Evolutionary conservation across 805 yeast genomes (phyloP).

Genomic region (Saccharomycopsis amapae): DNA sequence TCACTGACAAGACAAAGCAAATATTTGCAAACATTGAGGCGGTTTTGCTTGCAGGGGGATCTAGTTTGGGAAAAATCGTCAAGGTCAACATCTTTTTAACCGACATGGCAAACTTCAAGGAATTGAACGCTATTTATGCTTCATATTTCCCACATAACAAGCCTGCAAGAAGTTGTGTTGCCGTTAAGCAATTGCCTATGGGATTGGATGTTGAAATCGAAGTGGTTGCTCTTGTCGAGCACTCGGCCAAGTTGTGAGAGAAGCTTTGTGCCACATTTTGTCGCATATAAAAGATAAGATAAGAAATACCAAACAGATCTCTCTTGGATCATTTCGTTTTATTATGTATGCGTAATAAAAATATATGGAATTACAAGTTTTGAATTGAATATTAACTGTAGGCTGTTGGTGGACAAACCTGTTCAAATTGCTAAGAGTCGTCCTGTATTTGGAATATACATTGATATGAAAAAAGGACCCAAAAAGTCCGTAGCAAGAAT

Average conservation of each 20-base stretch:
- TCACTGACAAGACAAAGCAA: constrained; percentile 72
- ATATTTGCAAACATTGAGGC: constrained; percentile 58
- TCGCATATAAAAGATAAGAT: no score
- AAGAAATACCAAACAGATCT: no score
- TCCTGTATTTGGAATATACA: no score
- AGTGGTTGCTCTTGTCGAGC: constrained; percentile 58
- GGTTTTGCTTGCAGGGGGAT: constrained; percentile 77
- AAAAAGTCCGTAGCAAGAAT: no score
- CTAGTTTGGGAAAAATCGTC: constrained; percentile 73
- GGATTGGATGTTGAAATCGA: constrained; percentile 86
- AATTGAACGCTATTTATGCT: constrained; percentile 77
- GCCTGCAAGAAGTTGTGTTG: constrained; percentile 98
- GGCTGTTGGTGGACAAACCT: background rate
- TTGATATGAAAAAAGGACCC: no score
- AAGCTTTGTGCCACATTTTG: no score
- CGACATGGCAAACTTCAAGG: constrained; percentile 79
- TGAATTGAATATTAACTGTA: no score
- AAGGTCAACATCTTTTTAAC: constrained; percentile 84
- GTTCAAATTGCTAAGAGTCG: background rate
- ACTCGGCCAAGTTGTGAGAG: no score
- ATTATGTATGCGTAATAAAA: no score
- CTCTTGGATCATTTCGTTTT: no score
- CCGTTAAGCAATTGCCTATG: constrained; percentile 84
- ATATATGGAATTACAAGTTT: no score
- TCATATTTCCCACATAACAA: constrained; percentile 66